These are phyloP conservation scores for Simplicillium sp. DNA, from an alignment of 2,329 filamentous ascomycete genomes.

Conservation along the genomic window DNA sequence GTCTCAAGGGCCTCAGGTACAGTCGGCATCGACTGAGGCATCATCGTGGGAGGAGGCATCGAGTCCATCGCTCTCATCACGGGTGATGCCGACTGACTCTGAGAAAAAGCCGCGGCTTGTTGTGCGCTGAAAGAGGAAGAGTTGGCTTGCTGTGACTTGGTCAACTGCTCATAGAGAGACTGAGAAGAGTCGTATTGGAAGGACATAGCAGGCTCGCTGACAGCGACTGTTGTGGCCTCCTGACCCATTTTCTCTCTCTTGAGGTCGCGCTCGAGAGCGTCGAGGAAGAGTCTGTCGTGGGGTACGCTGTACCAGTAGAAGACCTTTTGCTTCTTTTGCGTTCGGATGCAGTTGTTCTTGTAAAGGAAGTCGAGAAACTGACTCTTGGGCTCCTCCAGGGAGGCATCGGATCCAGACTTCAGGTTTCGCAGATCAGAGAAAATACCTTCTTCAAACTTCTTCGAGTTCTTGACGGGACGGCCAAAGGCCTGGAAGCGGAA, in stretches of 20 bases:
- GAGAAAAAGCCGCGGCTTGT: constrained; percentile 54
- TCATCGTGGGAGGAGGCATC: constrained; percentile 87
- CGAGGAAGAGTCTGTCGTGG: constrained; percentile 92
- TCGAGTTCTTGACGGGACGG: constrained; percentile 96
- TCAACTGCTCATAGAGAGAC: constrained; percentile 97
- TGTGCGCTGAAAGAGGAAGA: constrained; percentile 91
- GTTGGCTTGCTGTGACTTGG: constrained; percentile 97
- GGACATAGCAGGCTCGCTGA: constrained; percentile 92
- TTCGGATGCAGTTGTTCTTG: constrained; percentile 99
- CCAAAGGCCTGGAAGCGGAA: constrained; percentile 99
- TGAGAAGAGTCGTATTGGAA: constrained; percentile 99
- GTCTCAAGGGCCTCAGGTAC: constrained; percentile 58
- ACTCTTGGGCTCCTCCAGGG: constrained; percentile 97
- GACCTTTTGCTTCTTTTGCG: constrained; percentile 99
- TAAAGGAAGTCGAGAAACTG: constrained; percentile 97
- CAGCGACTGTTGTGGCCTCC: constrained; percentile 91
- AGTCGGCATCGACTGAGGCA: constrained; percentile 48
- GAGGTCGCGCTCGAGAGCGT: constrained; percentile 91
- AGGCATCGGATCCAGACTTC: constrained; percentile 96
- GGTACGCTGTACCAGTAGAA: constrained; percentile 99
- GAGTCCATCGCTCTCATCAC: constrained; percentile 85
- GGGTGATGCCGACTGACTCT: constrained; percentile 77
- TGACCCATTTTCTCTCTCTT: constrained; percentile 99
- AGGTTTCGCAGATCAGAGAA: constrained; percentile 97
- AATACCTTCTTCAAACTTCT: constrained; percentile 99